Conservation (phyloP, 2,329 filamentous ascomycete species). For the Pseudomassariella vexata region DNA sequence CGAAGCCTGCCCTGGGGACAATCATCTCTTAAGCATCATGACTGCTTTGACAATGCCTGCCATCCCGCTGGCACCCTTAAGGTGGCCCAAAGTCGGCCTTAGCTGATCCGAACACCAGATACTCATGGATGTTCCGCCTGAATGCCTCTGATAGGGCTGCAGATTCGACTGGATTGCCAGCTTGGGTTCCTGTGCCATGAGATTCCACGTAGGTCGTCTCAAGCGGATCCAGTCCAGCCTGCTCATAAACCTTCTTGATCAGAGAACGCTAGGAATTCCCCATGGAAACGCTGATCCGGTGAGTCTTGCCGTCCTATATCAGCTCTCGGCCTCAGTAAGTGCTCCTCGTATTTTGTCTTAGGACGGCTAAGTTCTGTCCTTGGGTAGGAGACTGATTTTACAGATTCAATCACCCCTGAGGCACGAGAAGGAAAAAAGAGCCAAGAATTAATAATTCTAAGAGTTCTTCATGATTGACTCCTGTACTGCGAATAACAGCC, state of each 20-base stretch:
- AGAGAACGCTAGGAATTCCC: conserved; percentile 3
- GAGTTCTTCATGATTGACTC: conserved; percentile 9
- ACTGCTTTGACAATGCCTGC: conserved; percentile 14
- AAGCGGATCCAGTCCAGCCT: conserved; percentile 3
- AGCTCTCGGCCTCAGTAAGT: too few species aligned
- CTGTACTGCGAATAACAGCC: conserved; percentile 7
- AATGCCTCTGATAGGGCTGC: not conserved
- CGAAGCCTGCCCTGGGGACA: too few species aligned
- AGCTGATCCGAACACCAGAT: conserved; percentile 11
- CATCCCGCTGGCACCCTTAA: conserved; percentile 13
- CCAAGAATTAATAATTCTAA: too few species aligned
- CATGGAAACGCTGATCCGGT: conserved; percentile 5
- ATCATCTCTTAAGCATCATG: conserved; percentile 10
- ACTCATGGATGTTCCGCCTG: not conserved
- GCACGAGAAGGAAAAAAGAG: too few species aligned
- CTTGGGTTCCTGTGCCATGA: conserved; percentile 7
- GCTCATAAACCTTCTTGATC: conserved; percentile 3
- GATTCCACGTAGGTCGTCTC: conserved; percentile 8
- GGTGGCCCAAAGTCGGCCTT: conserved; percentile 17
- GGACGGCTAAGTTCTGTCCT: too few species aligned
- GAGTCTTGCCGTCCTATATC: conserved; percentile 8
- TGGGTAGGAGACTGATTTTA: too few species aligned
- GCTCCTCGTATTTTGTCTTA: too few species aligned
- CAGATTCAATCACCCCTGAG: too few species aligned
- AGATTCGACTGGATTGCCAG: conserved; percentile 4